phyloP scores from a whole-genome alignment of 129 eudicot species.

The Artemisia annua region DNA sequence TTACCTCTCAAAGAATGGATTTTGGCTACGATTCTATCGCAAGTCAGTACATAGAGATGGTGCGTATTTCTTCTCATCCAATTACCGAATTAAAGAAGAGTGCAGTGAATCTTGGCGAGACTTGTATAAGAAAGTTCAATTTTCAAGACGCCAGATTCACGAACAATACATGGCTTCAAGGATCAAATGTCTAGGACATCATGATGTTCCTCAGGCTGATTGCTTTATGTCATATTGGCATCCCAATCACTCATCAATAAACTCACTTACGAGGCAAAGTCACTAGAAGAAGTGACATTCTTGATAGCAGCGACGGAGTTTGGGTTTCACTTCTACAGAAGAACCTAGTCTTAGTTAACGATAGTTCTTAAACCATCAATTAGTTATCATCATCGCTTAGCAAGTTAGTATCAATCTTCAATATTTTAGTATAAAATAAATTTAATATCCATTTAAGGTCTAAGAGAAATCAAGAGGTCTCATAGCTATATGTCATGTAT shows the following conservation, averaged over 20 bases:
- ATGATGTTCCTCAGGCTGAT: slow-evolving; percentile 52
- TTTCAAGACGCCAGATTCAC: slow-evolving; percentile 38
- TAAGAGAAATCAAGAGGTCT: no score
- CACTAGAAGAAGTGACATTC: slow-evolving; percentile 57
- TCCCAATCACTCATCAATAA: slow-evolving; percentile 38
- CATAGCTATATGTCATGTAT: no score
- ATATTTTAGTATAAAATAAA: no score
- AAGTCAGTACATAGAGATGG: slow-evolving; percentile 40
- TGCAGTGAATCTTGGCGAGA: slow-evolving; percentile 23
- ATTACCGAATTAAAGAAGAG: slow-evolving; percentile 20
- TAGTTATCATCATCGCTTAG: no score
- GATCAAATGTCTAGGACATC: slow-evolving; percentile 39
- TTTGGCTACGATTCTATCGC: slow-evolving; percentile 45
- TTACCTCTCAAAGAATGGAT: slow-evolving; percentile 52
- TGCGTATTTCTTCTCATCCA: slow-evolving; percentile 30
- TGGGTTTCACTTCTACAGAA: slow-evolving; percentile 46
- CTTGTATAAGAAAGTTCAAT: slow-evolving; percentile 42
- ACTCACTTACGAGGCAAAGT: slow-evolving; percentile 52
- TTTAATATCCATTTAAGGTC: no score
- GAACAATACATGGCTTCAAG: slow-evolving; percentile 36
- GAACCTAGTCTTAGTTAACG: slow-evolving; percentile 34
- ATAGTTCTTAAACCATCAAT: no score
- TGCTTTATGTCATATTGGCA: slow-evolving; percentile 55
- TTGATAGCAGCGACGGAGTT: slow-evolving; percentile 52
- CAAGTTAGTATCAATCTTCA: no score